phyloP scores from a whole-genome alignment of 1,284 basidiomycete species.

The Laetiporus sulphureus region DNA sequence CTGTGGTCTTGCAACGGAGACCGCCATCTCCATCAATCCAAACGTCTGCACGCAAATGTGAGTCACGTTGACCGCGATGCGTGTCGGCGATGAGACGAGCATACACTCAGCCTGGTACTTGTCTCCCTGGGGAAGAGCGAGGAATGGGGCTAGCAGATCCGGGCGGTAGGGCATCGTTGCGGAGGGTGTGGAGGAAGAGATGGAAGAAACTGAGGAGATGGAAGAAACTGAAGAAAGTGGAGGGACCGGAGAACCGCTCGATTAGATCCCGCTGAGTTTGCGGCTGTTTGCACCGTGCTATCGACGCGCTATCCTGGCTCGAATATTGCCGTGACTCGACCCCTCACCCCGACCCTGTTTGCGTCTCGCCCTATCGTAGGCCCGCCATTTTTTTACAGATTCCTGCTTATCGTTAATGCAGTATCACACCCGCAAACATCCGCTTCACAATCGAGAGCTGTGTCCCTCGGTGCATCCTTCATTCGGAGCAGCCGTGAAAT shows the following conservation, averaged over 20 bases:
- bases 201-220: constrained; percentile 9
- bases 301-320: too few species aligned
- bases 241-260: background rate
- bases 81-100: constrained; percentile 10
- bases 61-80: constrained; percentile 13
- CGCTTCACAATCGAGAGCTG: too few species aligned
- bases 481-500: too few species aligned
- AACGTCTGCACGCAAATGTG: constrained; percentile 57
- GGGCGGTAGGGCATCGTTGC: constrained; percentile 50
- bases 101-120: constrained; percentile 91
- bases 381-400: too few species aligned
- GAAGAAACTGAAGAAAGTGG: background rate
- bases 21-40: constrained; percentile 94
- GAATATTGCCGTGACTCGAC: too few species aligned
- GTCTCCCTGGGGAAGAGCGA: constrained; percentile 79
- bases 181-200: constrained; percentile 13
- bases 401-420: too few species aligned
- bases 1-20: constrained; percentile 91
- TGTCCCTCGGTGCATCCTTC: too few species aligned
- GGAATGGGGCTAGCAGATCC: constrained; percentile 83
- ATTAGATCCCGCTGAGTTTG: constrained; percentile 2
- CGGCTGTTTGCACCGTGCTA: constrained; percentile 9
- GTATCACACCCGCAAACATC: too few species aligned
- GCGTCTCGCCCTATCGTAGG: too few species aligned
- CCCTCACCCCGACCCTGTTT: too few species aligned